A percentile compares a stretch with the other conserved stretches of the same genome.
Conservation (phyloP, 1,139 yeast genomes). For the Meyerozyma carpophila region DNA sequence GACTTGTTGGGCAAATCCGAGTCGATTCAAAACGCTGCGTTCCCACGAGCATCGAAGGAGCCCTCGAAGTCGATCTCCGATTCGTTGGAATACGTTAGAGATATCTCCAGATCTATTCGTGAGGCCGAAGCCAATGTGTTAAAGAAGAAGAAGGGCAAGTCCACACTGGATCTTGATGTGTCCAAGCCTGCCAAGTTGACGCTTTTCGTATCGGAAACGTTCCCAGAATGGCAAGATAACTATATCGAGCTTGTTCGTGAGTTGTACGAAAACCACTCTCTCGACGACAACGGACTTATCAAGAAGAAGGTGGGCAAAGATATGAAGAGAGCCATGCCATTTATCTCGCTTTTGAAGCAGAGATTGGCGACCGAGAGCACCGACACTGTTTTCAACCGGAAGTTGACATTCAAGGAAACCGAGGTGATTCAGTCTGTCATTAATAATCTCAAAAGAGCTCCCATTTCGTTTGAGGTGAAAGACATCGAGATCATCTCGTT, state of each 20-base stretch:
- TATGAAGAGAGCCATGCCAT: conserved; percentile 97
- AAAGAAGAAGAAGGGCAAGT: conserved; percentile 88
- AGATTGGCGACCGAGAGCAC: conserved; percentile 68
- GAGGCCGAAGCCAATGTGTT: conserved; percentile 85
- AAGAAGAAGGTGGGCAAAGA: conserved; percentile 67
- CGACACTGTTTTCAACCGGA: conserved; percentile 77
- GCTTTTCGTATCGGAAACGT: conserved; percentile 67
- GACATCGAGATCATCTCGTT: conserved; percentile 53
- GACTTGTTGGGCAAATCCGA: conserved; percentile 60
- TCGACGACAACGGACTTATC: conserved; percentile 57
- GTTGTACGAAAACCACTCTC: conserved; percentile 58
- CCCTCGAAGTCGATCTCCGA: conserved; percentile 58
- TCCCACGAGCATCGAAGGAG: conserved; percentile 72
- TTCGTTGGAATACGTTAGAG: conserved; percentile 73
- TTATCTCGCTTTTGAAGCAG: conserved; percentile 78
- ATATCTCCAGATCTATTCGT: conserved; percentile 76
- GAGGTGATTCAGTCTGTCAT: conserved; percentile 58
- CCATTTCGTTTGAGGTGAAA: conserved; percentile 56
- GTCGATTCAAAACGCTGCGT: conserved; percentile 66
- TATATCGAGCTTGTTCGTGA: conserved; percentile 82
- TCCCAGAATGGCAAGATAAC: conserved; percentile 95
- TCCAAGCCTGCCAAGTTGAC: conserved; percentile 68
- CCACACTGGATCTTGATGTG: conserved; percentile 66
- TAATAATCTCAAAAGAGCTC: conserved; percentile 54
- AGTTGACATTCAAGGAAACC: conserved; percentile 74